Base-by-base conservation (phyloP, 192 early-diverging fungal genomes). In the Backusella australiensis region DNA sequence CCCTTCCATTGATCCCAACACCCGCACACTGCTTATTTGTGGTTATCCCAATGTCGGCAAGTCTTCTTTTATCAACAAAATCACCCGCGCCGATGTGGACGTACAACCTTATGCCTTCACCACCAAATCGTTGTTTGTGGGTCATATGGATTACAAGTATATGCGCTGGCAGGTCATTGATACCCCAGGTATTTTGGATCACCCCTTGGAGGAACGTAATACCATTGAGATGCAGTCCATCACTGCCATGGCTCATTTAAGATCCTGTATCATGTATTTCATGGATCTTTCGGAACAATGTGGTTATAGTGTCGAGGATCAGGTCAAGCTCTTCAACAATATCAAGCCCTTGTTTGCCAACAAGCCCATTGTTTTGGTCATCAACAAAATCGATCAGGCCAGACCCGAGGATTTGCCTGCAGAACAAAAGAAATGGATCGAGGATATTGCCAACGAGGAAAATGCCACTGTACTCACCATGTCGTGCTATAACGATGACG, bases 191-290 rank as follows among this genome's bases (percentile, higher is more conserved):
- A 98, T 99, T 82, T 89, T 99, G 53, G 98, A 99, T 86, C 98
- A 98, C 82, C 96, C 98, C 36, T 89, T 99, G 69, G 98, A 99
- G 87, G 91, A 99, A 79, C 91, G 97, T 78, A 99, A 99, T 87
- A 98, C 97, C 38, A 99, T 99, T 77, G 98, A 99, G 86, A 99
- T 99, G 98, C 98, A 99, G 87, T 98, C 96, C 68, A 96, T 99
- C 80, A 99, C 98, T 12, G 98, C 98, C 26, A 87, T 99, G 66
- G 98, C 98, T 11, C 98, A 99, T 82, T 85, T 99, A 85, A 91
- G 97, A 74, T 92, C 96, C 19, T 95, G 95, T 53, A 92, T 99
- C 73, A 81, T 99, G 80, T 99, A 93, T 91, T 99, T 99, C 83
- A 93, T 98, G 76, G 98, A 99, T 82, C 84, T 97, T 29, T 98